A percentile compares a stretch with the other conserved stretches of the same genome.
Conservation (phyloP, 164 flowering plant genomes). For the Liriodendron chinense region DNA sequence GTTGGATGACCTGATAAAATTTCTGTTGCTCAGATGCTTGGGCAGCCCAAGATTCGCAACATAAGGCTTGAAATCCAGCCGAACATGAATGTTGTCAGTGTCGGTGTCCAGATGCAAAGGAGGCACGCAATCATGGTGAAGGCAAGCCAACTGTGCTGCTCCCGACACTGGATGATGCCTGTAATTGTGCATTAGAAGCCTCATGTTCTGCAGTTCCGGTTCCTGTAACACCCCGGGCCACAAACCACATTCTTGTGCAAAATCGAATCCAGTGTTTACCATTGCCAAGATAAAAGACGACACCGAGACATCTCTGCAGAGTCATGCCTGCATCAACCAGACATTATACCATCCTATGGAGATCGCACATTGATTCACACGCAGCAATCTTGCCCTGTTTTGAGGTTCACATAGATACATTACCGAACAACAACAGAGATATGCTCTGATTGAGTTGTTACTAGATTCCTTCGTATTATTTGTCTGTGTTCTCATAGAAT, state of each 20-base stretch:
- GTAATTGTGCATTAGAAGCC: slow-evolving; percentile 75
- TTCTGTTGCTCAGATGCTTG: slow-evolving; percentile 59
- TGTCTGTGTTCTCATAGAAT: too few species aligned
- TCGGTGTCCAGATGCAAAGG: slow-evolving; percentile 81
- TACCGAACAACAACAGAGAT: too few species aligned
- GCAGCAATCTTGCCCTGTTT: too few species aligned
- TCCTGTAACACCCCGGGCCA: slow-evolving; percentile 78
- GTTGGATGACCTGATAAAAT: slow-evolving; percentile 57
- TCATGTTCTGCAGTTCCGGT: slow-evolving; percentile 32
- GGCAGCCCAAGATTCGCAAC: slow-evolving; percentile 88
- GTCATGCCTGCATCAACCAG: slow-evolving; percentile 62
- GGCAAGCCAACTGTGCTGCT: slow-evolving; percentile 69
- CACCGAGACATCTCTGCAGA: slow-evolving; percentile 75
- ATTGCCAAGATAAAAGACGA: slow-evolving; percentile 70
- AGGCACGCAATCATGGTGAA: slow-evolving; percentile 85
- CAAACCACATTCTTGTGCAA: slow-evolving; percentile 80
- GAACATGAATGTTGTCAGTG: slow-evolving; percentile 81
- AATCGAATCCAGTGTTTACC: slow-evolving; percentile 60
- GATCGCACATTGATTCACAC: too few species aligned
- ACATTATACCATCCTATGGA: slow-evolving; percentile 29
- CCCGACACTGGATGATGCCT: slow-evolving; percentile 64
- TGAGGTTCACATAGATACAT: too few species aligned
- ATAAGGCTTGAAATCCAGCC: too few species aligned
- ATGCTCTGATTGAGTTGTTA: too few species aligned
- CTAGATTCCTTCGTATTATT: too few species aligned